phyloP scores from a whole-genome alignment of 2,329 filamentous ascomycete species.

The Penicillium frequentans region DNA sequence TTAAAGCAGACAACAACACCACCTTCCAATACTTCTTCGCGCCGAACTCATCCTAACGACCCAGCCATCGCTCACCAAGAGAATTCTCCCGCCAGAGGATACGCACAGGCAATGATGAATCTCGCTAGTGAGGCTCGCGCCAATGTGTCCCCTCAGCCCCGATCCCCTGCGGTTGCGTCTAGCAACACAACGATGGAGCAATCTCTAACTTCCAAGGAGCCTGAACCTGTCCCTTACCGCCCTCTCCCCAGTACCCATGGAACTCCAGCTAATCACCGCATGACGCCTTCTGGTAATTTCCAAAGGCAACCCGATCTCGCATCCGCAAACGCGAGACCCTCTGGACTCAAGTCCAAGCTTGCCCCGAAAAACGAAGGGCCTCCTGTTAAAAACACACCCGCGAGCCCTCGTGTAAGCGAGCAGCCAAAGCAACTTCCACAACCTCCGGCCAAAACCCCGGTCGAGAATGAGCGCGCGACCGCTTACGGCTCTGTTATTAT shows the following conservation, averaged over 20 bases:
- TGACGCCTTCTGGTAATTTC: neutral
- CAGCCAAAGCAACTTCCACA: slow-evolving; percentile 22
- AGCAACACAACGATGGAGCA: neutral
- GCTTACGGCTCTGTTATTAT: slow-evolving; percentile 53
- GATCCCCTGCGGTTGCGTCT: neutral
- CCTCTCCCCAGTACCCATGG: slow-evolving; percentile 5
- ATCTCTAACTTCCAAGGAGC: slow-evolving; percentile 3
- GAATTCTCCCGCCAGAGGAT: slow-evolving; percentile 18
- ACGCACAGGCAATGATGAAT: slow-evolving; percentile 8
- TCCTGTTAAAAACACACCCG: slow-evolving; percentile 1
- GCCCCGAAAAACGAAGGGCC: slow-evolving; percentile 17
- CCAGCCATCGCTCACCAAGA: slow-evolving; percentile 30
- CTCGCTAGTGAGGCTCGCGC: slow-evolving; percentile 1
- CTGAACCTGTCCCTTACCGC: slow-evolving; percentile 10
- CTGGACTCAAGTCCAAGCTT: slow-evolving; percentile 25
- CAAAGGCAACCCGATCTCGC: slow-evolving; percentile 10
- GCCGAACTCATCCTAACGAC: slow-evolving; percentile 50
- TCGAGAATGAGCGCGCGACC: slow-evolving; percentile 15
- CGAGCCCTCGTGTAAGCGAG: slow-evolving; percentile 36
- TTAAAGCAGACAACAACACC: slow-evolving; percentile 55
- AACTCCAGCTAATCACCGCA: slow-evolving; percentile 2
- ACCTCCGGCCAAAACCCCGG: slow-evolving; percentile 13
- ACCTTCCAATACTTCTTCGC: slow-evolving; percentile 39
- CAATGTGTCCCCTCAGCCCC: neutral
- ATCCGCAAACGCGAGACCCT: slow-evolving; percentile 4